These are phyloP conservation scores for Polytolypa hystricis DNA, from an alignment of 2,329 filamentous ascomycete species.

Conservation along the genomic window DNA sequence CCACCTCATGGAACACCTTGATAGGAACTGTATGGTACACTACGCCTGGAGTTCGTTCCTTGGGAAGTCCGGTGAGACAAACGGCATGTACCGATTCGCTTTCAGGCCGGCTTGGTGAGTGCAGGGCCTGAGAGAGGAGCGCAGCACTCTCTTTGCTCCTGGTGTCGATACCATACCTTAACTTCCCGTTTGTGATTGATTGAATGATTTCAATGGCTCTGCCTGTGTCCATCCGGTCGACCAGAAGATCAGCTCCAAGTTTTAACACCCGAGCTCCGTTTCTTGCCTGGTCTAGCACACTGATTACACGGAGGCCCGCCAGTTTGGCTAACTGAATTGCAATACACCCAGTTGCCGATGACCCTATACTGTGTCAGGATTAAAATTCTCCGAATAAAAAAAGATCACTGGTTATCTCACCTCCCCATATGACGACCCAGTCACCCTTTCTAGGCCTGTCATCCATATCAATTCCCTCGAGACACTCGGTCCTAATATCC, in stretches of 20 bases:
- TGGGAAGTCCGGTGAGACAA: slow-evolving; percentile 57
- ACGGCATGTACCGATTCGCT: slow-evolving; percentile 42
- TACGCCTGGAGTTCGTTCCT: slow-evolving; percentile 37
- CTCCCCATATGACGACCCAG: slow-evolving; percentile 66
- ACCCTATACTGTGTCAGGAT: no score
- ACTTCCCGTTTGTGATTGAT: slow-evolving; percentile 43
- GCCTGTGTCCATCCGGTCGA: slow-evolving; percentile 55
- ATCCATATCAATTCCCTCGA: slow-evolving; percentile 39
- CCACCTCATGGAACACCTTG: slow-evolving; percentile 62
- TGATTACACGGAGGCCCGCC: slow-evolving; percentile 52
- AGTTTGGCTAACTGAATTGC: slow-evolving; percentile 58
- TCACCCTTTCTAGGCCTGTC: slow-evolving; percentile 52
- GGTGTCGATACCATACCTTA: slow-evolving; percentile 60
- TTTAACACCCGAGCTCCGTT: slow-evolving; percentile 50
- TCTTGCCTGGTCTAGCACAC: slow-evolving; percentile 55
- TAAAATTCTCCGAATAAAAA: no score
- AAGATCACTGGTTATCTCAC: no score
- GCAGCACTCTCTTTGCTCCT: slow-evolving; percentile 53
- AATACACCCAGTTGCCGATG: slow-evolving; percentile 58
- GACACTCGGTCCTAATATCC: slow-evolving; percentile 54
- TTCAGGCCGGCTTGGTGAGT: slow-evolving; percentile 9
- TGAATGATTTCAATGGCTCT: slow-evolving; percentile 57
- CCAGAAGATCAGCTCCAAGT: slow-evolving; percentile 50
- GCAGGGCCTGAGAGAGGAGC: slow-evolving; percentile 46
- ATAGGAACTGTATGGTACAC: slow-evolving; percentile 58